A percentile compares a stretch with the other conserved stretches of the same genome.
These are phyloP conservation scores for Moniliophthora roreri DNA, from an alignment of 1,284 basidiomycete genomes.

Conservation along the genomic window DNA sequence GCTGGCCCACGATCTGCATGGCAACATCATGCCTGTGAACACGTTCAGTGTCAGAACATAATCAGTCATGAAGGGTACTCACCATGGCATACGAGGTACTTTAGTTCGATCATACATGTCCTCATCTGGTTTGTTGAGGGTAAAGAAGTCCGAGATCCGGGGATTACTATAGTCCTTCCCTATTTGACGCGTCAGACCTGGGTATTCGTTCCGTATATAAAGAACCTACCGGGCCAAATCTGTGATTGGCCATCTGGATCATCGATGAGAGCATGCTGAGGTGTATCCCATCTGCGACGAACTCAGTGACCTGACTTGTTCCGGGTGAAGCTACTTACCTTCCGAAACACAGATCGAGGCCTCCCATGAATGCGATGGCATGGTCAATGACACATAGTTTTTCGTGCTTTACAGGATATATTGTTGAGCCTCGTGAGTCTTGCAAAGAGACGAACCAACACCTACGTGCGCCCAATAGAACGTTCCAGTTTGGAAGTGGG, in stretches of 20 bases:
- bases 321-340: conserved; percentile 39
- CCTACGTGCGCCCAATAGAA: conserved; percentile 97
- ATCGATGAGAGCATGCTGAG: conserved; percentile 90
- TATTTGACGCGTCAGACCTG: conserved; percentile 23
- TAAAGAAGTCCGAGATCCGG: conserved; percentile 86
- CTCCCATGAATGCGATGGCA: conserved; percentile 97
- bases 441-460: conserved; percentile 7
- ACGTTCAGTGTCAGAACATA: conserved; percentile 1
- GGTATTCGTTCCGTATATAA: conserved; percentile 13
- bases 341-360: conserved; percentile 92
- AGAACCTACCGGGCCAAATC: conserved; percentile 77
- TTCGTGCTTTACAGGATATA: conserved; percentile 81
- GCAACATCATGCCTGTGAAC: conserved; percentile 88
- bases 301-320: conserved; percentile 1
- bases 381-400: conserved; percentile 98
- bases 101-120: conserved; percentile 93
- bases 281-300: conserved; percentile 83
- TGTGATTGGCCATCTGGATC: conserved; percentile 73
- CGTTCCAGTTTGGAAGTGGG: conserved; percentile 96
- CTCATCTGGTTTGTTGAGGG: conserved; percentile 87
- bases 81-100: conserved; percentile 97
- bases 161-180: conserved; percentile 95
- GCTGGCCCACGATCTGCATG: conserved; percentile 95
- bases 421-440: conserved; percentile 4
- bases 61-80: conserved; percentile 20